These are phyloP conservation scores for Solanum etuberosum DNA, from an alignment of 257 asterid genomes.

Conservation along the genomic window DNA sequence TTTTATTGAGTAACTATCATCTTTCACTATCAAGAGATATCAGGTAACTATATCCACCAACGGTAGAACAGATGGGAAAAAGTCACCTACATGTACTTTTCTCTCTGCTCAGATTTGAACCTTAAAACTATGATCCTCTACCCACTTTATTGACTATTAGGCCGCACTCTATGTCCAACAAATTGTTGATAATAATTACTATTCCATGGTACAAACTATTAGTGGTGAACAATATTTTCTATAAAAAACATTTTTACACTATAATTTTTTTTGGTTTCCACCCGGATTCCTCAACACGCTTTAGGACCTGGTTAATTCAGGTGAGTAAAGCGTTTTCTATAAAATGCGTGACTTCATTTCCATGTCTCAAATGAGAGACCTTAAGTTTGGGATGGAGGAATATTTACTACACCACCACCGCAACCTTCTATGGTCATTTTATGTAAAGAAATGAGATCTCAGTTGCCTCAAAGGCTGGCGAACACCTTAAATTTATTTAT, in stretches of 20 bases:
- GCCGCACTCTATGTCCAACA: neutral
- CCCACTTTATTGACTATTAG: neutral
- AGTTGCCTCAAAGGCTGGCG: no score
- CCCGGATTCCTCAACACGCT: neutral
- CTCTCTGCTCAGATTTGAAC: no score
- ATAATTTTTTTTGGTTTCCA: neutral
- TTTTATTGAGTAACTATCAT: no score
- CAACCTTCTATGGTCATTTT: neutral
- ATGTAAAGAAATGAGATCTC: no score
- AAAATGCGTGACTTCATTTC: no score
- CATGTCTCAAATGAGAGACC: neutral
- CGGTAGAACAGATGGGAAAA: neutral
- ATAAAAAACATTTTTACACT: neutral
- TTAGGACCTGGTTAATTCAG: neutral
- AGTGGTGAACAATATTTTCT: neutral
- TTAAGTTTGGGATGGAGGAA: neutral
- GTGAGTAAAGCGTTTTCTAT: no score
- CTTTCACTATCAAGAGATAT: rapidly evolving
- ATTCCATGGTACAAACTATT: neutral
- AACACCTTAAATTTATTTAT: no score
- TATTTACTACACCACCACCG: neutral
- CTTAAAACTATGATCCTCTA: neutral
- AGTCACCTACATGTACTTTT: neutral
- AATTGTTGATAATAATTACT: neutral
- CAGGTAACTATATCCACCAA: no score